Evolutionary conservation across 2,329 filamentous ascomycete genomes (phyloP).

Genomic region (Chrysoporthe austroafricana): DNA sequence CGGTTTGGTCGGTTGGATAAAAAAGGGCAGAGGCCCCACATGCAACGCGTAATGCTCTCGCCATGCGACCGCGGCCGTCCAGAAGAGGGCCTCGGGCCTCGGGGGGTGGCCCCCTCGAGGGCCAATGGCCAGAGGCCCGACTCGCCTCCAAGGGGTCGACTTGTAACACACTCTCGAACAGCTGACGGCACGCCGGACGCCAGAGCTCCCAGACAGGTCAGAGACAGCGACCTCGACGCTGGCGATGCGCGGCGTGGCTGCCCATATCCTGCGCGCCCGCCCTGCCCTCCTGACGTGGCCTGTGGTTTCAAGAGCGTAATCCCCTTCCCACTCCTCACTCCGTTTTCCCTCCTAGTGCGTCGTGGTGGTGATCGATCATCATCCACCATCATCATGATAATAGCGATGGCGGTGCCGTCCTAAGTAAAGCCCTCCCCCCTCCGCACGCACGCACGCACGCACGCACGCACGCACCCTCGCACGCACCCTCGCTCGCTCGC

Average conservation of each 20-base stretch:
- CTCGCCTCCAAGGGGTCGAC: background rate
- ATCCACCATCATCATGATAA: too few species aligned
- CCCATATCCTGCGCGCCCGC: background rate
- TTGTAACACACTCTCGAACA: conserved; percentile 6
- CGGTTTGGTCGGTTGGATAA: background rate
- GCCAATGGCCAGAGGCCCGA: background rate
- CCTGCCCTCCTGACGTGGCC: background rate
- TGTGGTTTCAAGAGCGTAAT: background rate
- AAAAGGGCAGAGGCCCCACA: conserved; percentile 13
- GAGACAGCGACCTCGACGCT: background rate
- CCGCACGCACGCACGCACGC: background rate
- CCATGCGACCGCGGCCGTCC: background rate
- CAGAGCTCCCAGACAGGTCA: background rate
- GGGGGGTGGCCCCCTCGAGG: background rate
- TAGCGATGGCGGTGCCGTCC: too few species aligned
- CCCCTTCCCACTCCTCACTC: too few species aligned
- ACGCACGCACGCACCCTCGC: background rate
- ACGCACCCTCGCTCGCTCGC: background rate
- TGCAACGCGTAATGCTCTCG: conserved; percentile 24
- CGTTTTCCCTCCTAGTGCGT: too few species aligned
- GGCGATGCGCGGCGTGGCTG: background rate
- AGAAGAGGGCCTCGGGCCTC: background rate
- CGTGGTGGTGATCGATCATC: too few species aligned
- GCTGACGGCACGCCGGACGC: background rate
- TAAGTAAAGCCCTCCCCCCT: background rate